These are phyloP conservation scores for Diaporthe humulicola DNA, from an alignment of 2,329 filamentous ascomycete species.

Conservation along the genomic window DNA sequence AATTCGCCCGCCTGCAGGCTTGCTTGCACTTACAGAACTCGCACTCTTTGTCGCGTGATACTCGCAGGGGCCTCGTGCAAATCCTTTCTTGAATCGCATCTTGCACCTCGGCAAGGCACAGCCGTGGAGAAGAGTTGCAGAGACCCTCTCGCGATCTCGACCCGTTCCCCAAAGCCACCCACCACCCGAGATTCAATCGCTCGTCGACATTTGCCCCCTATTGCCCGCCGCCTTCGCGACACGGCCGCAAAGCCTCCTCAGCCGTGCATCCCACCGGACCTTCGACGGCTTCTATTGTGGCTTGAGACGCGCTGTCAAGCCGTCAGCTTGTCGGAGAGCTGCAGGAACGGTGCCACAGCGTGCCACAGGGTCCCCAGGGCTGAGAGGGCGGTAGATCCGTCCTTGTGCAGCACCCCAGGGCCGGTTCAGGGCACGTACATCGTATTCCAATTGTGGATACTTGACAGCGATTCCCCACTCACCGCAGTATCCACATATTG, in stretches of 20 bases:
- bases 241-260: neutral
- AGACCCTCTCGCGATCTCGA: conserved; percentile 26
- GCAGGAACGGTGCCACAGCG: conserved; percentile 28
- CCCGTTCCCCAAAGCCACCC: conserved; percentile 22
- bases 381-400: conserved; percentile 16
- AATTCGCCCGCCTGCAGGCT: neutral
- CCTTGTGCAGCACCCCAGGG: conserved; percentile 14
- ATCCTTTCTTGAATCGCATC: conserved; percentile 32
- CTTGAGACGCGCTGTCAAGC: conserved; percentile 14
- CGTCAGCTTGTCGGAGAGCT: conserved; percentile 24
- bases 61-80: conserved; percentile 22
- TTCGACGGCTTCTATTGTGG: conserved; percentile 13
- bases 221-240: conserved; percentile 3
- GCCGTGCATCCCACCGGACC: neutral
- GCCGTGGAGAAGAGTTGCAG: conserved; percentile 27
- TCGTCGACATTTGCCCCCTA: conserved; percentile 25
- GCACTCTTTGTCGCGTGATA: conserved; percentile 14
- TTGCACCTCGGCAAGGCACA: conserved; percentile 33
- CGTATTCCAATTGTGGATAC: conserved; percentile 41
- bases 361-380: conserved; percentile 17
- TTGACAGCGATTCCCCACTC: conserved; percentile 31
- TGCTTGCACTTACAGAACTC: conserved; percentile 20
- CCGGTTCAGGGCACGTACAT: conserved; percentile 27
- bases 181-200: conserved; percentile 28
- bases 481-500: conserved; percentile 40